Evolutionary conservation across 2,329 filamentous ascomycete species (phyloP).

Genomic region (Knufia fluminis): DNA sequence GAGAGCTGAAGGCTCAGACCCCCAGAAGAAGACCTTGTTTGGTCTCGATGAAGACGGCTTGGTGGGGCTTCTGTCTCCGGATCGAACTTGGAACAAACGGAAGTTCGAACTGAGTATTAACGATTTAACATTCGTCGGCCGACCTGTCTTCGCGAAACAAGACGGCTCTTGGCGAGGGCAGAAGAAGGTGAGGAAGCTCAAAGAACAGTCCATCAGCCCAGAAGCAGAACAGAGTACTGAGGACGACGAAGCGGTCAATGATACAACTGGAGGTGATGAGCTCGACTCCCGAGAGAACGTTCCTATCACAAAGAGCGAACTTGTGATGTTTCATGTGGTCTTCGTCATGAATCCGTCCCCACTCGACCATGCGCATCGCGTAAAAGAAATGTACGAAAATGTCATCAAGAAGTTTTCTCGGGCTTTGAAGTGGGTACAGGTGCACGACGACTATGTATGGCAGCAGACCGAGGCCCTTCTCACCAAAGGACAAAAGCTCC

Average conservation of each 20-base stretch:
- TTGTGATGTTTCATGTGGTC: constrained; percentile 97
- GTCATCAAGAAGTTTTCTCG: constrained; percentile 89
- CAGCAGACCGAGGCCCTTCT: constrained; percentile 79
- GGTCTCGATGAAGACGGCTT: constrained; percentile 68
- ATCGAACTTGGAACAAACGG: constrained; percentile 64
- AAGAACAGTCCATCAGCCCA: constrained; percentile 24
- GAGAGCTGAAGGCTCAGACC: constrained; percentile 41
- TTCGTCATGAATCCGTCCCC: constrained; percentile 78
- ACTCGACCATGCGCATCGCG: constrained; percentile 60
- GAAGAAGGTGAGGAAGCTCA: constrained; percentile 38
- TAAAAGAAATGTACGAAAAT: constrained; percentile 77
- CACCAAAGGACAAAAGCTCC: constrained; percentile 61
- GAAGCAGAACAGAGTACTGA: constrained; percentile 23
- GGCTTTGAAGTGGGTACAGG: constrained; percentile 85
- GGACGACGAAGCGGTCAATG: not conserved
- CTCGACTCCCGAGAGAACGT: not conserved
- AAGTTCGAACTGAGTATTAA: constrained; percentile 76
- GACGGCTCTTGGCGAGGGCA: constrained; percentile 69
- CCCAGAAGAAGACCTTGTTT: constrained; percentile 44
- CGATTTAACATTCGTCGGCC: constrained; percentile 69
- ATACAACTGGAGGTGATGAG: not conserved
- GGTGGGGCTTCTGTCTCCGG: constrained; percentile 67
- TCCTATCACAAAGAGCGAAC: constrained; percentile 44
- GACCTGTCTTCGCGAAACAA: constrained; percentile 71
- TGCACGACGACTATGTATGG: constrained; percentile 82